Percentiles rank a stretch among this genome's conserved stretches.
Evolutionary conservation across 1,284 basidiomycete species (phyloP).

Genomic region (Ceratobasidium sp.): DNA sequence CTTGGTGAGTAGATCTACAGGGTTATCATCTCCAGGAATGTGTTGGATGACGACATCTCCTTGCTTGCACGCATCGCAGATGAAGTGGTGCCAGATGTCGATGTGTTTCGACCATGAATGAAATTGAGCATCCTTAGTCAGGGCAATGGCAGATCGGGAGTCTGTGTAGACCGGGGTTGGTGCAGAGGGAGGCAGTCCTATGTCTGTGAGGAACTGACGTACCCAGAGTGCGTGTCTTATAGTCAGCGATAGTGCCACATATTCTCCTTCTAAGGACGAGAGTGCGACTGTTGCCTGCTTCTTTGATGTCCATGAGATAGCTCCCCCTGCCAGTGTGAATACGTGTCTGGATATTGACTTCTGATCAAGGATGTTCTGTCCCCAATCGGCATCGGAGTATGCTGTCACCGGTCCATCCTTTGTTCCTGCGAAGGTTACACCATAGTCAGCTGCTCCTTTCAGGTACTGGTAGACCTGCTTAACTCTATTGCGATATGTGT

Average conservation of each 20-base stretch:
- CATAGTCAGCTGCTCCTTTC: conserved; percentile 47
- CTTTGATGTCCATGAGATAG: conserved; percentile 50
- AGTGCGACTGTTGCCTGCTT: conserved; percentile 48
- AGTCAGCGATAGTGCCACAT: conserved; percentile 50
- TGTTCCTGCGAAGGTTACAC: not conserved
- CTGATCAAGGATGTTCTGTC: conserved; percentile 17
- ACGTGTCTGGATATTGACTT: conserved; percentile 50
- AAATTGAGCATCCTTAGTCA: no score
- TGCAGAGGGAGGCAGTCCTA: conserved; percentile 43
- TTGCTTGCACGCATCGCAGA: conserved; percentile 53
- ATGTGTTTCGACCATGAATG: conserved; percentile 57
- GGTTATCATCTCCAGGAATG: conserved; percentile 50
- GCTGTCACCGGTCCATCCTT: not conserved
- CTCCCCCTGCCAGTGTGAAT: conserved; percentile 46
- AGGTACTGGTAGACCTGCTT: conserved; percentile 54
- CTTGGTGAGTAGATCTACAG: conserved; percentile 58
- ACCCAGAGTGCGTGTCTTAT: conserved; percentile 50
- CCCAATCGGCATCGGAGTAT: conserved; percentile 40
- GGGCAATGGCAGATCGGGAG: no score
- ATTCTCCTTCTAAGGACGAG: conserved; percentile 53
- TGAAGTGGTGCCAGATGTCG: conserved; percentile 54
- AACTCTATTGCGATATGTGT: conserved; percentile 52
- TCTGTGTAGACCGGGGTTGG: conserved; percentile 47
- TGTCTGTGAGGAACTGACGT: conserved; percentile 46
- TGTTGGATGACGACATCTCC: conserved; percentile 51